phyloP scores from a whole-genome alignment of 495 filamentous ascomycete genomes.

The Podospora didyma region DNA sequence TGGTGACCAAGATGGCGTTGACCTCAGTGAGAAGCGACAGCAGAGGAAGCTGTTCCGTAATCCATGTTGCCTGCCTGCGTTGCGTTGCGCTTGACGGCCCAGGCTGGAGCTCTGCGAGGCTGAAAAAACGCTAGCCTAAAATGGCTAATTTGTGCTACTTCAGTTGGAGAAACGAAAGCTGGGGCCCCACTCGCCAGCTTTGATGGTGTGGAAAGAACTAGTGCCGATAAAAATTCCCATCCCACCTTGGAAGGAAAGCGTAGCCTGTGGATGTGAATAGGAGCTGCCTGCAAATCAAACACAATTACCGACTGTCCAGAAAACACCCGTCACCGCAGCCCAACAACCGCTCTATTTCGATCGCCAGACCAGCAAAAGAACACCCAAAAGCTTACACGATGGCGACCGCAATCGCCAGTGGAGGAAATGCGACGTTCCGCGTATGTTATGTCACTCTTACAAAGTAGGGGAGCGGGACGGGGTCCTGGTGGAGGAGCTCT shows the following conservation, averaged over 20 bases:
- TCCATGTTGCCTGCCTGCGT: constrained; percentile 31
- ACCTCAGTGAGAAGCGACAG: constrained; percentile 7
- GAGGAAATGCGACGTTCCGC: constrained; percentile 74
- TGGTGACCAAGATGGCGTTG: constrained; percentile 8
- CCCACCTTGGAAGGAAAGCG: constrained; percentile 20
- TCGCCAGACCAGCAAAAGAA: neutral
- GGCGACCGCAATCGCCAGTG: constrained; percentile 57
- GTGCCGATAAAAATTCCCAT: constrained; percentile 30
- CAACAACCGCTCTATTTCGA: constrained; percentile 5
- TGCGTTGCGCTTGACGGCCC: constrained; percentile 15
- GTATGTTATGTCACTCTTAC: constrained; percentile 38
- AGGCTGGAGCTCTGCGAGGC: constrained; percentile 26
- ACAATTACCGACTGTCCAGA: constrained; percentile 5
- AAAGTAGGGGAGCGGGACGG: neutral
- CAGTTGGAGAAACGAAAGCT: neutral
- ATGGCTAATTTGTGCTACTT: constrained; percentile 11
- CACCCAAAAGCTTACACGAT: constrained; percentile 45
- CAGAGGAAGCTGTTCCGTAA: constrained; percentile 30
- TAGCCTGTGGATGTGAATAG: constrained; percentile 15
- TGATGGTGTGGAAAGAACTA: constrained; percentile 22
- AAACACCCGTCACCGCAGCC: constrained; percentile 10
- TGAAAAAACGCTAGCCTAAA: constrained; percentile 20
- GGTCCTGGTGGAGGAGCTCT: neutral
- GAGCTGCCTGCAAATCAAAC: constrained; percentile 21
- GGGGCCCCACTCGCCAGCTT: neutral